Conservation (phyloP, 176 grass and related monocot genomes). For the Musa beccarii region DNA sequence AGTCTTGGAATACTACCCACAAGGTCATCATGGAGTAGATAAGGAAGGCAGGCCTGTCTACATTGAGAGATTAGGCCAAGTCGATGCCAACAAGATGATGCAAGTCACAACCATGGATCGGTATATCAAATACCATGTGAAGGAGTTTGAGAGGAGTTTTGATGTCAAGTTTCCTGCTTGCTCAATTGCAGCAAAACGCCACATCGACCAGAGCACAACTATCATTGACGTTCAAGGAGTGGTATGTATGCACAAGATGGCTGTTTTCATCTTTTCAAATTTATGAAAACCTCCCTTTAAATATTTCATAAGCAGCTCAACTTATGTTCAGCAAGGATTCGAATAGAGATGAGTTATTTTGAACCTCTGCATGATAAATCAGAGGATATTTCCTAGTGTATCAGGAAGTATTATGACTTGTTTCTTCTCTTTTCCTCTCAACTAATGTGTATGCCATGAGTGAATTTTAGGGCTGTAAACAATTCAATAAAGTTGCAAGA, state of each 20-base stretch:
- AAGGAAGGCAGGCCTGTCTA: constrained; percentile 95
- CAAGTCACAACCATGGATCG: constrained; percentile 97
- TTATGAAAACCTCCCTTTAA: not conserved
- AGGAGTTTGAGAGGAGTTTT: constrained; percentile 92
- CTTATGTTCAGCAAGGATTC: no score
- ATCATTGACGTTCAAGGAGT: constrained; percentile 98
- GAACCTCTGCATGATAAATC: not conserved
- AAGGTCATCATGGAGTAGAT: constrained; percentile 92
- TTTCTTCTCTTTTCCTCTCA: not conserved
- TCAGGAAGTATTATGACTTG: not conserved
- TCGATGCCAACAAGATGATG: constrained; percentile 82
- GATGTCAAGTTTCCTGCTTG: constrained; percentile 91
- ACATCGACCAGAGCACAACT: constrained; percentile 96
- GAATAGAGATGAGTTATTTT: no score
- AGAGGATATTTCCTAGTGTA: not conserved
- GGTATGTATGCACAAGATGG: constrained; percentile 29
- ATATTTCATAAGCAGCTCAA: not conserved
- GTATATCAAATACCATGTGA: constrained; percentile 88
- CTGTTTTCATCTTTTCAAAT: not conserved
- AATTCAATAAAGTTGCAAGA: constrained; percentile 90
- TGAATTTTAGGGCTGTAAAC: constrained; percentile 59
- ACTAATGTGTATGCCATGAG: not conserved
- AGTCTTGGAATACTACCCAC: constrained; percentile 90
- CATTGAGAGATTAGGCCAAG: constrained; percentile 79
- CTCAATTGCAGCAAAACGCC: constrained; percentile 67